phyloP scores from a whole-genome alignment of 129 eudicot species.

The Helianthus tuberosus region DNA sequence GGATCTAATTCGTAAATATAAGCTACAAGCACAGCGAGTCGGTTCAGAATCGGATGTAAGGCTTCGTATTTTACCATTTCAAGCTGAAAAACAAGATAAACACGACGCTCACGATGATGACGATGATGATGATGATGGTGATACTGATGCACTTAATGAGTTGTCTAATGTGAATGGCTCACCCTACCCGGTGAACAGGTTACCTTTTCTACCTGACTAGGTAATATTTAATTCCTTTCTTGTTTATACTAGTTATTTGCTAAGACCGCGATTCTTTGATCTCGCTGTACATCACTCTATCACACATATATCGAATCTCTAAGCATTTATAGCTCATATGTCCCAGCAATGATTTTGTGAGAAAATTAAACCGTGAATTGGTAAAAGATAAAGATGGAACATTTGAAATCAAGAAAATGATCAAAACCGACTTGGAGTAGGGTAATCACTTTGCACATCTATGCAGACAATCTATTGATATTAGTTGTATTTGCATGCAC shows the following conservation, averaged over 20 bases:
- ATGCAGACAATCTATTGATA: slow-evolving; percentile 3
- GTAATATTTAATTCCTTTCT: slow-evolving; percentile 11
- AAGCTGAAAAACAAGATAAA: slow-evolving; percentile 29
- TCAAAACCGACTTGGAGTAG: slow-evolving; percentile 31
- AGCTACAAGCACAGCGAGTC: slow-evolving; percentile 63
- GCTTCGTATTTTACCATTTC: slow-evolving; percentile 68
- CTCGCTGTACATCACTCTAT: slow-evolving; percentile 20
- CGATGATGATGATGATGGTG: slow-evolving; percentile 24
- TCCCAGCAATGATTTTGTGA: not conserved
- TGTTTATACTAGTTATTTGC: slow-evolving; percentile 12
- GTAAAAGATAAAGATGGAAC: not conserved
- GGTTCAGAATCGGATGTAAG: slow-evolving; percentile 53
- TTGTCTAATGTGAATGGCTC: slow-evolving; percentile 62
- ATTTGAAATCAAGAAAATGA: slow-evolving; percentile 10
- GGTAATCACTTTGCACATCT: slow-evolving; percentile 3
- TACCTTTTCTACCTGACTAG: slow-evolving; percentile 85
- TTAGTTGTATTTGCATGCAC: slow-evolving; percentile 18
- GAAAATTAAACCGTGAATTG: not conserved
- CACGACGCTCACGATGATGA: slow-evolving; percentile 20
- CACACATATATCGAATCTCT: slow-evolving; percentile 14
- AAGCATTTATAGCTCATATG: slow-evolving; percentile 6
- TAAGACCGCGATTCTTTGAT: not conserved
- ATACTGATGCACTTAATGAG: slow-evolving; percentile 28
- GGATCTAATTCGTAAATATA: slow-evolving; percentile 76
- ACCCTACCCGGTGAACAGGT: slow-evolving; percentile 47